Conservation (phyloP, 2,329 filamentous ascomycete genomes). For the Cordyceps militaris region DNA sequence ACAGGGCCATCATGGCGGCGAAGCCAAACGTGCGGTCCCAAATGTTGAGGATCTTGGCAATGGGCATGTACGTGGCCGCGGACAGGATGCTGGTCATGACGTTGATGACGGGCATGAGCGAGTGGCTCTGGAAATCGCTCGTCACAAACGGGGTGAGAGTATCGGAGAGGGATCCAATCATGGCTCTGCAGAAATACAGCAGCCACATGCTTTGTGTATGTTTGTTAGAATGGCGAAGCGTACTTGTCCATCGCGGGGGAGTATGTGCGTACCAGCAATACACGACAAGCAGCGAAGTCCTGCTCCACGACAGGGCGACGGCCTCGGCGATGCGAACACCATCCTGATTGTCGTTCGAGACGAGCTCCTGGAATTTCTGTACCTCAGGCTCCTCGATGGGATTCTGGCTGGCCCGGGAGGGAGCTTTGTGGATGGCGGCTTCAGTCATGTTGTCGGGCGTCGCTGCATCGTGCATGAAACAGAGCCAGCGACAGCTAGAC, state of each 20-base stretch:
- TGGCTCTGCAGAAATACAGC: conserved; percentile 8
- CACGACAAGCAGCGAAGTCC: conserved; percentile 16
- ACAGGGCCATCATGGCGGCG: conserved; percentile 24
- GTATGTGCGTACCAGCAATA: conserved; percentile 13
- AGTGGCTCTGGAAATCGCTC: conserved; percentile 7
- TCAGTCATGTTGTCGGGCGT: background rate
- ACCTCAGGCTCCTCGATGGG: conserved; percentile 7
- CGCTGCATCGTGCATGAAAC: background rate
- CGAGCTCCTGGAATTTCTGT: background rate
- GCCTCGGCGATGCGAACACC: conserved; percentile 21
- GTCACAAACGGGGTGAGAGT: conserved; percentile 4
- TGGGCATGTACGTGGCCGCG: conserved; percentile 21
- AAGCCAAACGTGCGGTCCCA: conserved; percentile 32
- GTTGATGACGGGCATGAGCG: conserved; percentile 18
- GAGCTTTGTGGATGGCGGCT: background rate
- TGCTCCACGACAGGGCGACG: conserved; percentile 19
- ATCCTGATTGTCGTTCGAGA: conserved; percentile 15
- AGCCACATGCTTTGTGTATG: conserved; percentile 12
- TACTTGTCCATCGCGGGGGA: background rate
- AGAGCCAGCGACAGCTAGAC: background rate
- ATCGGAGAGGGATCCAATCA: conserved; percentile 2
- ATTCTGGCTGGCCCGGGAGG: background rate
- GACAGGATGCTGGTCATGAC: conserved; percentile 34
- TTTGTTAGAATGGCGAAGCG: background rate
- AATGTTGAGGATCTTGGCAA: conserved; percentile 33